These are phyloP conservation scores for Scalesia atractyloides DNA, from an alignment of 129 eudicot species.

Conservation along the genomic window DNA sequence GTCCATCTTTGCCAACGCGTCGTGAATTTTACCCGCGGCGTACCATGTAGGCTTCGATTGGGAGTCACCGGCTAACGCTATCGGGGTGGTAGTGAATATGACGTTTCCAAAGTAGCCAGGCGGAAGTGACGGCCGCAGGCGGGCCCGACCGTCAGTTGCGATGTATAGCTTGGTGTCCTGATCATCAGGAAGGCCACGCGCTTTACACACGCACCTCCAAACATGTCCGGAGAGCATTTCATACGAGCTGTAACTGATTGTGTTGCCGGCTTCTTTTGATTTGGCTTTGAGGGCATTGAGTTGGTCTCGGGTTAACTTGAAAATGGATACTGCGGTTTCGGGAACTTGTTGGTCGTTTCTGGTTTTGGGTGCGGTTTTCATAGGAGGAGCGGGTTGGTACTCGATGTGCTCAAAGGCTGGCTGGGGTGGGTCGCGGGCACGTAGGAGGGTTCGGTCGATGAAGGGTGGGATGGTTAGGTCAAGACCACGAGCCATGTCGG, in stretches of 20 bases:
- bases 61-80: slow-evolving; percentile 64
- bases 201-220: slow-evolving; percentile 77
- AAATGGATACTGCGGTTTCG: slow-evolving; percentile 59
- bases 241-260: slow-evolving; percentile 65
- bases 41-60: slow-evolving; percentile 72
- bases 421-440: slow-evolving; percentile 65
- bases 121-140: slow-evolving; percentile 67
- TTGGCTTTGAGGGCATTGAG: slow-evolving; percentile 68
- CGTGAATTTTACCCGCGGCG: slow-evolving; percentile 68
- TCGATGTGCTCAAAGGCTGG: slow-evolving; percentile 63
- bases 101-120: slow-evolving; percentile 87
- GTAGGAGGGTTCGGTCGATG: slow-evolving; percentile 67
- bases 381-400: slow-evolving; percentile 73
- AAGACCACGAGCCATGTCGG: slow-evolving; percentile 80
- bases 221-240: slow-evolving; percentile 84
- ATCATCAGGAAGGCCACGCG: slow-evolving; percentile 68
- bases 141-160: slow-evolving; percentile 79
- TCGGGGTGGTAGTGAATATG: slow-evolving; percentile 72
- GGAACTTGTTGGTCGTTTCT: slow-evolving; percentile 29
- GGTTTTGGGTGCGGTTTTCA: slow-evolving; percentile 35
- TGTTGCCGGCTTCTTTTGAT: slow-evolving; percentile 65
- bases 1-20: slow-evolving; percentile 62
- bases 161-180: slow-evolving; percentile 81
- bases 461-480: slow-evolving; percentile 67
- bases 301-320: slow-evolving; percentile 71